Base-by-base conservation (phyloP, 441 rosid species). In the Adansonia grandidieri region DNA sequence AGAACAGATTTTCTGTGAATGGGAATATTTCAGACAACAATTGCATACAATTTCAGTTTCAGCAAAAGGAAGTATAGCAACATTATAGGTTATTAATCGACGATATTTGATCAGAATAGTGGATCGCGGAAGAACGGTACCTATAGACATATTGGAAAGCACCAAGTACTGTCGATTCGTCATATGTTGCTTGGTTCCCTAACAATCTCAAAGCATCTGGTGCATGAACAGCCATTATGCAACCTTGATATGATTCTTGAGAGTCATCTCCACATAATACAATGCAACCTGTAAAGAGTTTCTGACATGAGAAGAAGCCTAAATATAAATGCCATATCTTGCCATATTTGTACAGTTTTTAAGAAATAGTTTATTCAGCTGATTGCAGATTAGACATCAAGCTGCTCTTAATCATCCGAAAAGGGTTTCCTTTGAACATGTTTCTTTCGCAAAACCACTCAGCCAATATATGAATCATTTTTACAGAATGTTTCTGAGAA, bases 61-160 rank as follows among this genome's bases (percentile, higher is more conserved):
- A 20, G 54, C 47, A 10, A 20, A 7, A 20, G 17, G 56, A 19
- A 47, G 37, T 5, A 70, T 50, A 51, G 17, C 14, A 70, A 28
- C 45, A 48, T 50, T 51, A 6, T 53, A 15, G 1, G 32, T 5
- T 66, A 66, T 17, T 42, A n/a, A 66, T 66, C 51, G 28, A 24
- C 28, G 28, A 24, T 9, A 66, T 17, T 11, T n/a, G 53, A 45
- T 14, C 13, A 20, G 32, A 24, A 24, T 24, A 24, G 28, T 47
- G 17, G 4, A 45, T 11, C 14, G 14, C 22, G 40, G 54, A 40
- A n/a, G 45, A 17, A 20, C 32, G 15, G 10, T 71, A 93, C 98
- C 98, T 91, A 75, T 92, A 87, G 70, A 89, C 91, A 53, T 93
- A 95, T 77, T 84, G 95, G 77, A 93, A 93, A 82, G 94, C 98